A percentile compares a stretch with the other conserved stretches of the same genome.
Evolutionary conservation across 108 stramenopile genomes (phyloP).

Genomic region (Parietichytrium sp.): DNA sequence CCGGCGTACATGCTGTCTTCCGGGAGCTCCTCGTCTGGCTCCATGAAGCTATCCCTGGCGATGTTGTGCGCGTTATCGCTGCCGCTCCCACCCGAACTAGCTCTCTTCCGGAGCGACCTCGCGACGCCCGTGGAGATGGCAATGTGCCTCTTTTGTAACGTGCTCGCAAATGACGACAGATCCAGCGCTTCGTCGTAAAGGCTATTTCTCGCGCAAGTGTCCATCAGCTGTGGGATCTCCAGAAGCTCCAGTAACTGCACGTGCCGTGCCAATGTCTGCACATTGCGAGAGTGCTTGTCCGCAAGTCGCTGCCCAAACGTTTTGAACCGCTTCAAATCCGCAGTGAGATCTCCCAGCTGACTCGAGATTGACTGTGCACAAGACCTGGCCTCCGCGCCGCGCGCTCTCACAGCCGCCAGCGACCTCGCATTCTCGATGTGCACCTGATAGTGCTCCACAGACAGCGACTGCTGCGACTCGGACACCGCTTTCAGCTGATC

Average conservation of each 20-base stretch:
- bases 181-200: conserved; percentile 47
- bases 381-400: not conserved
- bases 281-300: conserved; percentile 3
- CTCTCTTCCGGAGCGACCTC: not conserved
- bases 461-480: not conserved
- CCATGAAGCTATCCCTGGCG: too few relatives aligned
- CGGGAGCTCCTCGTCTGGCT: not conserved
- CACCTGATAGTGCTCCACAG: conserved; percentile 36
- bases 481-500: not conserved
- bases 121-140: not conserved
- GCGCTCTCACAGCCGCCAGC: not conserved
- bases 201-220: conserved; percentile 39
- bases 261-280: conserved; percentile 14
- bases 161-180: not conserved
- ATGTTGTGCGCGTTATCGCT: too few relatives aligned
- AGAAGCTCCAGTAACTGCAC: conserved; percentile 43
- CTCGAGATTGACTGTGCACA: too few relatives aligned
- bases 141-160: not conserved
- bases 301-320: conserved; percentile 6
- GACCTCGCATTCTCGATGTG: conserved; percentile 2
- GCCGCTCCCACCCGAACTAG: not conserved
- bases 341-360: not conserved
- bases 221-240: conserved; percentile 50
- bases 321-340: not conserved
- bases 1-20: too few relatives aligned